Conservation (phyloP, 2,329 filamentous ascomycete species). For the Venturia oleaginea region DNA sequence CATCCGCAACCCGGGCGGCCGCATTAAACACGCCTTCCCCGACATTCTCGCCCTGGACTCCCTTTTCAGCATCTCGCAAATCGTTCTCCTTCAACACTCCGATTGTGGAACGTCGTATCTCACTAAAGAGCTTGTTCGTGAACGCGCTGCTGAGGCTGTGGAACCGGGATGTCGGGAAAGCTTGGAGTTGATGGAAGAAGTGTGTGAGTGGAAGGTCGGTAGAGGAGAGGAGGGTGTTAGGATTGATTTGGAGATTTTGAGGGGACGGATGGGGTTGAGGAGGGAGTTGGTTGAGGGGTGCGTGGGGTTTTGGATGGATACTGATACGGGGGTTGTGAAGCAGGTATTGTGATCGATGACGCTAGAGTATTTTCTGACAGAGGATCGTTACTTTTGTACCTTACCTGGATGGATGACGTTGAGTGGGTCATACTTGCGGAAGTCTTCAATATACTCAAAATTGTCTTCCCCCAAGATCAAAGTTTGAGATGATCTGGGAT, state of each 20-base stretch:
- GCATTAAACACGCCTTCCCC: not conserved
- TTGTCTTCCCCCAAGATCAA: not conserved
- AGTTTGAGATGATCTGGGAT: too few species aligned
- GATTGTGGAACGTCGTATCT: not conserved
- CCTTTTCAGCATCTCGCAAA: not conserved
- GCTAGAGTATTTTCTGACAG: not conserved
- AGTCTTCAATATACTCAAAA: not conserved
- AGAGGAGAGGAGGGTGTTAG: not conserved
- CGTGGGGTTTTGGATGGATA: slow-evolving; percentile 6
- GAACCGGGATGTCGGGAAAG: not conserved
- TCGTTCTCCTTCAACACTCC: not conserved
- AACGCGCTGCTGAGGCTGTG: not conserved
- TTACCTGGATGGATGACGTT: too few species aligned
- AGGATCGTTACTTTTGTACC: not conserved
- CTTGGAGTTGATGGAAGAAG: not conserved
- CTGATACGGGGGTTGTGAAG: not conserved
- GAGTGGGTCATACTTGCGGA: too few species aligned
- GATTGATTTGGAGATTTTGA: slow-evolving; percentile 1
- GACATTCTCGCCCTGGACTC: not conserved
- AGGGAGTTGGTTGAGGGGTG: not conserved
- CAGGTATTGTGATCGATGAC: not conserved
- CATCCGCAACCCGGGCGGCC: not conserved
- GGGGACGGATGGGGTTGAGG: not conserved
- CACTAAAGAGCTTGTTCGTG: not conserved
- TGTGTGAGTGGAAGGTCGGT: not conserved